Evolutionary conservation across 2,329 filamentous ascomycete genomes (phyloP).

Genomic region (Pseudomassariella vexata): DNA sequence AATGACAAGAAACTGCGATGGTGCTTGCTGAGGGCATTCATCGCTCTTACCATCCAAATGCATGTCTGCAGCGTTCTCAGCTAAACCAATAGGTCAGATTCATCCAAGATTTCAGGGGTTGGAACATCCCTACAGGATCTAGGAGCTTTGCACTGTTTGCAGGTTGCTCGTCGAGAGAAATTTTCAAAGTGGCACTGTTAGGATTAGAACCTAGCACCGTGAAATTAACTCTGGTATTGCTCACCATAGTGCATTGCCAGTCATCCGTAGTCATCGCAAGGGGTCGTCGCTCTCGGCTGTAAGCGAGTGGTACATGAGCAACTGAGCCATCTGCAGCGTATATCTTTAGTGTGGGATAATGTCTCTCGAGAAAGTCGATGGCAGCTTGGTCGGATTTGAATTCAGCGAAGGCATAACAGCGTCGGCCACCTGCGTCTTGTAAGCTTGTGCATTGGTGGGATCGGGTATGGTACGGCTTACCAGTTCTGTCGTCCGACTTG

Average conservation of each 20-base stretch:
- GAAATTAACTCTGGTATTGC: slow-evolving; percentile 2
- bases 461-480: too few relatives aligned
- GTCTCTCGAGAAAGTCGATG: slow-evolving; percentile 30
- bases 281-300: slow-evolving; percentile 28
- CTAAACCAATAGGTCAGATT: slow-evolving; percentile 11
- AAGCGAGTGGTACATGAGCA: slow-evolving; percentile 29
- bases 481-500: slow-evolving; percentile 23
- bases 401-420: slow-evolving; percentile 32
- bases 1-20: slow-evolving; percentile 72
- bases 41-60: slow-evolving; percentile 43
- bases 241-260: slow-evolving; percentile 33
- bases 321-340: slow-evolving; percentile 21
- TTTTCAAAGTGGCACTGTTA: slow-evolving; percentile 27
- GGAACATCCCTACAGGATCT: slow-evolving; percentile 20
- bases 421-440: slow-evolving; percentile 15
- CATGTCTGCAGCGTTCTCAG: slow-evolving; percentile 25
- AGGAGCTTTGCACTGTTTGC: slow-evolving; percentile 28
- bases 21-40: slow-evolving; percentile 41
- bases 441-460: slow-evolving; percentile 1
- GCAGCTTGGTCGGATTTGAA: slow-evolving; percentile 32
- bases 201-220: background rate
- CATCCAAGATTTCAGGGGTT: background rate
- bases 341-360: slow-evolving; percentile 30
- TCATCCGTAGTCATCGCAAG: slow-evolving; percentile 26
- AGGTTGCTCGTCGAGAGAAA: slow-evolving; percentile 26